phyloP scores from a whole-genome alignment of 305 asterid species.

The Lippia alba region DNA sequence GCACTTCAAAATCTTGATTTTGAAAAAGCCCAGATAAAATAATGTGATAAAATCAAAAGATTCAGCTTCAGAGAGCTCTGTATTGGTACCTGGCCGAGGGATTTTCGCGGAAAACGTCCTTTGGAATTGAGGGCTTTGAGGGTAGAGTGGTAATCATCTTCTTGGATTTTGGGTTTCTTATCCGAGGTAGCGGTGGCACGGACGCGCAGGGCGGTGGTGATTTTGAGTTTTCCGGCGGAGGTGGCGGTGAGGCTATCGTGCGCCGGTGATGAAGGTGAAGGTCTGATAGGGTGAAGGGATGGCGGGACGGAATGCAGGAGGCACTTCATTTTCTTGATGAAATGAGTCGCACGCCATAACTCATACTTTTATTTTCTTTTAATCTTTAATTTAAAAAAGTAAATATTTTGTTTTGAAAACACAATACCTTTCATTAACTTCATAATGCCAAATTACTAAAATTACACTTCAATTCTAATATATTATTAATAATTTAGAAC shows the following conservation, averaged over 20 bases:
- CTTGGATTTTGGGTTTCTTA: slow-evolving; percentile 52
- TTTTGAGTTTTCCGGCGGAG: slow-evolving; percentile 25
- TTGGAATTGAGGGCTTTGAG: slow-evolving; percentile 92
- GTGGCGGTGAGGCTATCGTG: slow-evolving; percentile 42
- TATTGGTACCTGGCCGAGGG: slow-evolving; percentile 79
- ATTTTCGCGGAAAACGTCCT: slow-evolving; percentile 90
- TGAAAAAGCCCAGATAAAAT: slow-evolving; percentile 19
- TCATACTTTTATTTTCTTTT: background rate
- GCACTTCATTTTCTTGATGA: slow-evolving; percentile 40
- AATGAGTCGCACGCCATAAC: background rate
- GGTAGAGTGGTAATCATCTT: slow-evolving; percentile 85
- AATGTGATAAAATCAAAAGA: background rate
- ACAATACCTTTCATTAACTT: too few species aligned
- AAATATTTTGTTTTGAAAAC: too few species aligned
- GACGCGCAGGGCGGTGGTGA: slow-evolving; percentile 23
- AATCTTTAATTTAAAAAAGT: background rate
- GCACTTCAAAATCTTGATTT: background rate
- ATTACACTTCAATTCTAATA: too few species aligned
- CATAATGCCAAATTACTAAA: too few species aligned
- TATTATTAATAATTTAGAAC: too few species aligned
- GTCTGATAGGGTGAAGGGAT: slow-evolving; percentile 23
- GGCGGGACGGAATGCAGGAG: slow-evolving; percentile 39
- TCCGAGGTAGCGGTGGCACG: slow-evolving; percentile 40
- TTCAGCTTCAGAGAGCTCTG: background rate
- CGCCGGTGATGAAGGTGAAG: slow-evolving; percentile 39